Evolutionary conservation across 257 asterid genomes (phyloP).

Genomic region (Salvia hispanica): DNA sequence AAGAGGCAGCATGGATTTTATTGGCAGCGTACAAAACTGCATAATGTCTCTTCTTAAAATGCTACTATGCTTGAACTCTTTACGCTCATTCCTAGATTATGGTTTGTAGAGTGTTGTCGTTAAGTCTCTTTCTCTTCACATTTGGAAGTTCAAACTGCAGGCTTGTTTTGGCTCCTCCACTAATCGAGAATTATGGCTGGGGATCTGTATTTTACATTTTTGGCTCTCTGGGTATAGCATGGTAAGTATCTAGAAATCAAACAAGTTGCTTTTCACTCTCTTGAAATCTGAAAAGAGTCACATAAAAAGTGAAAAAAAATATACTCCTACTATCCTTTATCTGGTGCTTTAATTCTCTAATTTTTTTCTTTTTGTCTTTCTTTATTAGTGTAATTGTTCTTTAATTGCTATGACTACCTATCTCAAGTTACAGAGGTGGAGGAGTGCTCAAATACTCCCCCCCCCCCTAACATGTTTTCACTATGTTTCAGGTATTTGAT

Average conservation of each 20-base stretch:
- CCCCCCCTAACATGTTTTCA: conserved; percentile 18
- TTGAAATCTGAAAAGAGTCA: conserved; percentile 10
- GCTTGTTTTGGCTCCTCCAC: conserved; percentile 92
- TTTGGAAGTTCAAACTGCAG: conserved; percentile 50
- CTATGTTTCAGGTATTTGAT: conserved; percentile 68
- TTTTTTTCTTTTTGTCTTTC: conserved; percentile 2
- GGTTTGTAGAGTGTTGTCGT: conserved; percentile 1
- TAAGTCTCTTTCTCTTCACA: conserved; percentile 7
- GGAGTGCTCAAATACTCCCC: conserved; percentile 3
- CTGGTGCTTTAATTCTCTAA: conserved; percentile 1
- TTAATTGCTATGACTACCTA: conserved; percentile 6
- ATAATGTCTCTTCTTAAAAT: conserved; percentile 1
- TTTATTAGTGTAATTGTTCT: conserved; percentile 1
- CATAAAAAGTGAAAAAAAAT: neutral
- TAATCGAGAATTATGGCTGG: conserved; percentile 85
- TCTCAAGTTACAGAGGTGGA: conserved; percentile 15
- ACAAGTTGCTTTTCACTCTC: neutral
- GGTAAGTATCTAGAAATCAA: conserved; percentile 53
- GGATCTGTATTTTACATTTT: conserved; percentile 87
- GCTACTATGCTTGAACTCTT: neutral
- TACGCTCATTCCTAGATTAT: neutral
- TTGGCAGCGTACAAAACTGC: conserved; percentile 1
- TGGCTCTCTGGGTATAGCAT: conserved; percentile 79
- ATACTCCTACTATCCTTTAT: neutral
- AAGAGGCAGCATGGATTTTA: neutral